Base-by-base conservation (phyloP, 2,329 filamentous ascomycete genomes). In the Paraphaeosphaeria sporulosa region DNA sequence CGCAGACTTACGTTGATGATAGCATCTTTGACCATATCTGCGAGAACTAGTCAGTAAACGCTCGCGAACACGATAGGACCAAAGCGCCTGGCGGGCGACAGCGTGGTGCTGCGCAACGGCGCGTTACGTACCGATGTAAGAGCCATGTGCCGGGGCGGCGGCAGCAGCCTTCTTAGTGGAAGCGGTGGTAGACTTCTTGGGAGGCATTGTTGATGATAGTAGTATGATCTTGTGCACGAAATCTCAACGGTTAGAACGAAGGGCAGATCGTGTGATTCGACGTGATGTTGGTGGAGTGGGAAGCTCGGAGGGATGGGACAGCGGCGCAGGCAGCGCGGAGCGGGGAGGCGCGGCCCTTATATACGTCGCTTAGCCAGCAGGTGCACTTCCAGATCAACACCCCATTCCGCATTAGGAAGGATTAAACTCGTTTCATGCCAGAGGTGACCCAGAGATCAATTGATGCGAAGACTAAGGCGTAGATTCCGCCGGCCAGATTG, bases 1-100 rank as follows among this genome's bases (percentile, higher is more conserved):
- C 77, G 80, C 84, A 74, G 76, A 90, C 88, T 88, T 80, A 90
- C 88, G 80, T 85, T 86, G 74, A 89, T 79, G 76, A 90, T 88
- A 70, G 88, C 88, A 79, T 90, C 87, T 81, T 89, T 89, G 79
- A 90, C 89, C 88, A 90, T 90, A 80, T 89, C 88, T 89, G 78
- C 76, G 74, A 73, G 46, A 68, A 66, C 69, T 59, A 70, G 83
- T 87, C 81, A 87, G 84, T 76, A 85, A 78, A 77, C 68, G 65
- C 73, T 79, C 72, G 86, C 84, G 85, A 88, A 78, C 72, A 79
- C 61, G 73, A 77, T 71, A 65, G 74, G 76, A 67, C 57, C 59
- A 69, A 60, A 55, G 73, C 76, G 69, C 73, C 67, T 51, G 64
- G 63, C 51, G 74, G 77, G 82, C 82, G 82, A 86, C 78, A 76